Percentiles rank a stretch among this genome's conserved stretches.
Conservation (phyloP, 805 yeast species). For the Wickerhamomyces hampshirensis region DNA sequence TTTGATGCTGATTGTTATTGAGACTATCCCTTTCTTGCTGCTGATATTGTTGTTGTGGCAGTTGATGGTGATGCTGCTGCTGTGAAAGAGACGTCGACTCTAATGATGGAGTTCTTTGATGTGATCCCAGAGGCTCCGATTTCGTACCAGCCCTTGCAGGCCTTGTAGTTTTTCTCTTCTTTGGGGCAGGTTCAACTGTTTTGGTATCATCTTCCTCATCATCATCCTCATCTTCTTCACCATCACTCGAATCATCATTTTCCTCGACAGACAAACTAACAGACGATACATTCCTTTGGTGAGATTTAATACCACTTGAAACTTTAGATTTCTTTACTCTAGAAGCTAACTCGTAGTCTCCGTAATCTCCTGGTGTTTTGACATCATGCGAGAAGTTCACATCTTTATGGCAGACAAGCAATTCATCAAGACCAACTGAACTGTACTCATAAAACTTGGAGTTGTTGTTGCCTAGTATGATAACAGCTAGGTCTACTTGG, state of each 20-base stretch:
- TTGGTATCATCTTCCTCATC: constrained; percentile 10
- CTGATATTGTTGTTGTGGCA: constrained; percentile 2
- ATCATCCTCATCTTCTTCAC: constrained; percentile 12
- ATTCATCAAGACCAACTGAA: constrained; percentile 56
- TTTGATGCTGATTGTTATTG: constrained; percentile 3
- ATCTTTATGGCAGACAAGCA: constrained; percentile 37
- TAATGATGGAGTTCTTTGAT: constrained; percentile 1
- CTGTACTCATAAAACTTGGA: constrained; percentile 77
- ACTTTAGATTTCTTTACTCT: constrained; percentile 14
- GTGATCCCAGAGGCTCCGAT: background rate
- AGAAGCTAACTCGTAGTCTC: constrained; percentile 43
- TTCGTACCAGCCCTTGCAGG: background rate
- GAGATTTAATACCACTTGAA: constrained; percentile 1
- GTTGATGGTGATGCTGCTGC: background rate
- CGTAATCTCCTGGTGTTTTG: constrained; percentile 64
- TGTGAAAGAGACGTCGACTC: constrained; percentile 2
- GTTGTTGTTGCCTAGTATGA: constrained; percentile 78
- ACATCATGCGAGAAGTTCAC: constrained; percentile 42
- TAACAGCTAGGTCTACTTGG: constrained; percentile 88
- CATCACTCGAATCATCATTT: constrained; percentile 11
- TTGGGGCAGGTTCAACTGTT: background rate
- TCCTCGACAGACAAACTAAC: constrained; percentile 15
- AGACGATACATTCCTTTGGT: constrained; percentile 12
- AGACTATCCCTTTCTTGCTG: constrained; percentile 3
- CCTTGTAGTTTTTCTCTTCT: constrained; percentile 1